These are phyloP conservation scores for Lactifluus echinatus DNA, from an alignment of 768 basidiomycete species.

Conservation along the genomic window DNA sequence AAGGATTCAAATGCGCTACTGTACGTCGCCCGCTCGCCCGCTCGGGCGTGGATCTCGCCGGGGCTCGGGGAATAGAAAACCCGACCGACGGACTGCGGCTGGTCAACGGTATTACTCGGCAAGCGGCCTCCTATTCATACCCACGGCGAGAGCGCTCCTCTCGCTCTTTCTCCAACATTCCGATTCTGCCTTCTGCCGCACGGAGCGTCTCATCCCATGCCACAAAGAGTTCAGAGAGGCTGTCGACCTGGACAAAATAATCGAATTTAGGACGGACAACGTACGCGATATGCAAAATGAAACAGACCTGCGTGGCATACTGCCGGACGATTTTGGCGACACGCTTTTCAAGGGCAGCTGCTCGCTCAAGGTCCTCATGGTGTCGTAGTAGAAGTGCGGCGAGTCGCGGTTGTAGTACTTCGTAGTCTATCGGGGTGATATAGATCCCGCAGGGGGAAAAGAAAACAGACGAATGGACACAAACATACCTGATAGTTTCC, in stretches of 20 bases:
- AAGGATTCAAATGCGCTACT: too few relatives aligned
- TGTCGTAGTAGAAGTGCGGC: constrained; percentile 47
- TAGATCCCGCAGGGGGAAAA: background rate
- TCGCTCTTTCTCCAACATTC: constrained; percentile 49
- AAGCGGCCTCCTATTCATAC: constrained; percentile 36
- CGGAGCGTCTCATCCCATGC: constrained; percentile 73
- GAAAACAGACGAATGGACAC: background rate
- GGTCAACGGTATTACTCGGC: too few relatives aligned
- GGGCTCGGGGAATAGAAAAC: too few relatives aligned
- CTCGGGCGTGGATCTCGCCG: too few relatives aligned
- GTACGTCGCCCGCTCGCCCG: too few relatives aligned
- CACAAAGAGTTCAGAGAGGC: constrained; percentile 76
- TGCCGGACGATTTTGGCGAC: constrained; percentile 56
- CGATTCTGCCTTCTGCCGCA: constrained; percentile 54
- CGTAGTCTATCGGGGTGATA: constrained; percentile 39
- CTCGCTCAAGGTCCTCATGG: constrained; percentile 48
- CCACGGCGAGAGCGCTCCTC: constrained; percentile 56
- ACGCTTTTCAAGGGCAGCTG: constrained; percentile 53
- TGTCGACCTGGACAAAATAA: constrained; percentile 48
- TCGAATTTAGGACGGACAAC: background rate
- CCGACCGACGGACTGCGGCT: too few relatives aligned
- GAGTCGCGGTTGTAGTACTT: constrained; percentile 61
- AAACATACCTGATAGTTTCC: constrained; percentile 54
- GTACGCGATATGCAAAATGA: background rate
- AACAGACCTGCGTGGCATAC: constrained; percentile 61